A percentile compares a stretch with the other conserved stretches of the same genome.
Evolutionary conservation across 148 eudicot genomes (phyloP).

Genomic region (Arctostaphylos glauca): DNA sequence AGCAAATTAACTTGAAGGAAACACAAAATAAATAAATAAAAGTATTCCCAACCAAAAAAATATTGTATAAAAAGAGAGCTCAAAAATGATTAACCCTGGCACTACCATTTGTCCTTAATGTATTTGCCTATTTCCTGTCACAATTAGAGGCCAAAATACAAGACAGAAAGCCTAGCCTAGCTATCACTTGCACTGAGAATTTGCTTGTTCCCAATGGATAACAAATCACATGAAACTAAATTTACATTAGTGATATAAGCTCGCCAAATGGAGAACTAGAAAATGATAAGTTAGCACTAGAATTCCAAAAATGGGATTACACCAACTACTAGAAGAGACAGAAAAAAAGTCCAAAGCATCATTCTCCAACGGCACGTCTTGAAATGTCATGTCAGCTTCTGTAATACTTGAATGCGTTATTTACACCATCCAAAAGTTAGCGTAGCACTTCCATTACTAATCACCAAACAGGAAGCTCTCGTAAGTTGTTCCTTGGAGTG

Average conservation of each 20-base stretch:
- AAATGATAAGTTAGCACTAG: neutral
- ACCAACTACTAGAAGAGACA: neutral
- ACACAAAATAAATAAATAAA: no score
- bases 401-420: neutral
- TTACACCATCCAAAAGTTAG: conserved; percentile 15
- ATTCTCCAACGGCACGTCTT: neutral
- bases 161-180: neutral
- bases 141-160: neutral
- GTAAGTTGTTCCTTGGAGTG: conserved; percentile 73
- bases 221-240: neutral
- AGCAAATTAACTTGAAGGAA: no score
- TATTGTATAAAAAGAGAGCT: neutral
- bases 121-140: neutral
- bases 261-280: neutral
- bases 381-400: conserved; percentile 8
- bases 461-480: conserved; percentile 58
- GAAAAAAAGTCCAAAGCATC: conserved; percentile 23
- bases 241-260: neutral
- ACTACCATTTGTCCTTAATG: neutral
- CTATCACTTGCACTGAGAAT: neutral
- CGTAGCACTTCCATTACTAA: conserved; percentile 30
- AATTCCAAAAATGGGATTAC: neutral
- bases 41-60: no score
- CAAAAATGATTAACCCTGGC: neutral
- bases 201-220: neutral